These are phyloP conservation scores for Pulveroboletus sp. DNA, from an alignment of 768 basidiomycete genomes.

Conservation along the genomic window DNA sequence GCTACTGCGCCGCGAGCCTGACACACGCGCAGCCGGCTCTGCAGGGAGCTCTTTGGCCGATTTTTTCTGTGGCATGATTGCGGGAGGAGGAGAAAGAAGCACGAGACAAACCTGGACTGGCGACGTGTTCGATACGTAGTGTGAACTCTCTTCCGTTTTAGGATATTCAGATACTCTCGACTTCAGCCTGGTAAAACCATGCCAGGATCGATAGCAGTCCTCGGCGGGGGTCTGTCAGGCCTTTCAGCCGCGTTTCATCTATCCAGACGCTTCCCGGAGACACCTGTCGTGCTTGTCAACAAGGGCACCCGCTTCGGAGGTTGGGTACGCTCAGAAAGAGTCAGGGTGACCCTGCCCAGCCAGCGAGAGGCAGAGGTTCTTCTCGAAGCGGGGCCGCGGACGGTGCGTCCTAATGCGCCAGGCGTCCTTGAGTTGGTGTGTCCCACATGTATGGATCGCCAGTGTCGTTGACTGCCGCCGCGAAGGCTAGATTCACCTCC, in stretches of 20 bases:
- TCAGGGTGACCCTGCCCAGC: constrained; percentile 35
- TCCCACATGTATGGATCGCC: constrained; percentile 8
- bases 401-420: constrained; percentile 72
- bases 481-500: constrained; percentile 64
- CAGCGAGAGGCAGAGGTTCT: constrained; percentile 42
- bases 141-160: no score
- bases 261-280: constrained; percentile 55
- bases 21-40: constrained; percentile 9
- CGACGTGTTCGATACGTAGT: constrained; percentile 26
- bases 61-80: constrained; percentile 21
- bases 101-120: background rate
- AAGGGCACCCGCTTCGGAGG: constrained; percentile 65
- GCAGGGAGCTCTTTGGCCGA: constrained; percentile 8
- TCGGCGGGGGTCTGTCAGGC: constrained; percentile 82
- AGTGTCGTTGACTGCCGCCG: constrained; percentile 8
- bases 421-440: constrained; percentile 74
- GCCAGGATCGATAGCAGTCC: constrained; percentile 49
- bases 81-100: background rate
- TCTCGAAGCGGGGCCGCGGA: constrained; percentile 85
- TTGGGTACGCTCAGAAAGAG: constrained; percentile 71
- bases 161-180: no score
- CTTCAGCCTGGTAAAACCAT: background rate
- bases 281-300: constrained; percentile 68
- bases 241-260: constrained; percentile 80
- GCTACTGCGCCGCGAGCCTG: constrained; percentile 27